Conservation (phyloP, 306 rosid species). For the Castanea sativa region DNA sequence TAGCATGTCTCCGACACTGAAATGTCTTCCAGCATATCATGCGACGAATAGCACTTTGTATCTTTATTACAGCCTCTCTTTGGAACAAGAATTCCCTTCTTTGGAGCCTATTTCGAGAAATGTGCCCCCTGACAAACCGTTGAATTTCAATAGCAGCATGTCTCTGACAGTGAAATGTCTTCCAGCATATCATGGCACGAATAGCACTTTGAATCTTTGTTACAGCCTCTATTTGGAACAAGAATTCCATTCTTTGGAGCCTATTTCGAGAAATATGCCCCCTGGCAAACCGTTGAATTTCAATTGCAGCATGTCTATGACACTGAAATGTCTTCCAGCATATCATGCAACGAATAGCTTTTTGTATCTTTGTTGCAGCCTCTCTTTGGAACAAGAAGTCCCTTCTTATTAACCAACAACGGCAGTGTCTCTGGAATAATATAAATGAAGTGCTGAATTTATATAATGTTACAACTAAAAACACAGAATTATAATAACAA, state of each 20-base stretch:
- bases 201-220: slow-evolving; percentile 58
- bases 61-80: slow-evolving; percentile 51
- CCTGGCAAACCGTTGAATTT: slow-evolving; percentile 67
- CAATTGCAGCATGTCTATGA: slow-evolving; percentile 52
- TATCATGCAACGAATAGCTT: slow-evolving; percentile 43
- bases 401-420: slow-evolving; percentile 60
- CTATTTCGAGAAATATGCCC: slow-evolving; percentile 54
- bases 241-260: slow-evolving; percentile 18
- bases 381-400: slow-evolving; percentile 46
- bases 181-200: slow-evolving; percentile 44
- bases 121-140: slow-evolving; percentile 63
- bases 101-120: slow-evolving; percentile 46
- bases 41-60: slow-evolving; percentile 57
- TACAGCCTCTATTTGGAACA: slow-evolving; percentile 46
- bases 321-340: slow-evolving; percentile 39
- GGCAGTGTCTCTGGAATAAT: slow-evolving; percentile 59
- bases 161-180: slow-evolving; percentile 38
- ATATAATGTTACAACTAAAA: slow-evolving; percentile 6
- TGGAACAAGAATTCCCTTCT: slow-evolving; percentile 13
- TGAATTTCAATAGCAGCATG: slow-evolving; percentile 65
- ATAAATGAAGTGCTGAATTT: slow-evolving; percentile 11
- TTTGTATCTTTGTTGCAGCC: slow-evolving; percentile 61
- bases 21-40: slow-evolving; percentile 42
- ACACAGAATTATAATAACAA: neutral
- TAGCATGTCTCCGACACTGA: slow-evolving; percentile 46